A percentile compares a stretch with the other conserved stretches of the same genome.
These are phyloP conservation scores for Betula pendula DNA, from an alignment of 306 rosid genomes.

Conservation along the genomic window DNA sequence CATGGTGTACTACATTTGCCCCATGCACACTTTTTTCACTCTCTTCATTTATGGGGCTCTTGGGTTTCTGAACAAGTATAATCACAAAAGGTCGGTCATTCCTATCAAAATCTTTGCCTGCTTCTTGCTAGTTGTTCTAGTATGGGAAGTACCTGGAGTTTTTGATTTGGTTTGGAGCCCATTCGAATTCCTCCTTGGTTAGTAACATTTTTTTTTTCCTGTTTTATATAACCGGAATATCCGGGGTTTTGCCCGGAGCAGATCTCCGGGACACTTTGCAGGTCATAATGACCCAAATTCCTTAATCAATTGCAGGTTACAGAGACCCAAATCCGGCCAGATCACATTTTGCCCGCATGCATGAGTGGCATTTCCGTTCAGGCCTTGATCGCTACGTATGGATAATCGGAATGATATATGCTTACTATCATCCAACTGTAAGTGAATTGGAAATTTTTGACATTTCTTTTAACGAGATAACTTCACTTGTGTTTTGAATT, in stretches of 20 bases:
- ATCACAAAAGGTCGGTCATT: slow-evolving; percentile 71
- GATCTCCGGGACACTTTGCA: not conserved
- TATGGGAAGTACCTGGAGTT: slow-evolving; percentile 96
- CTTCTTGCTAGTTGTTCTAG: slow-evolving; percentile 71
- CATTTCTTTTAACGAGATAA: too few species aligned
- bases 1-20: slow-evolving; percentile 92
- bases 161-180: slow-evolving; percentile 90
- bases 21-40: slow-evolving; percentile 98
- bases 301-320: slow-evolving; percentile 52
- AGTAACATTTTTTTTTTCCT: slow-evolving; percentile 21
- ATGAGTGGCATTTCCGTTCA: slow-evolving; percentile 94
- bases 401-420: slow-evolving; percentile 96
- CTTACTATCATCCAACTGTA: slow-evolving; percentile 92
- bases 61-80: slow-evolving; percentile 74
- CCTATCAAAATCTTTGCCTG: slow-evolving; percentile 61
- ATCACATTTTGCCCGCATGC: slow-evolving; percentile 59
- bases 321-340: slow-evolving; percentile 63
- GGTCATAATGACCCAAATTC: slow-evolving; percentile 32
- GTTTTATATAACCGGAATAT: too few species aligned
- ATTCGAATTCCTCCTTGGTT: slow-evolving; percentile 74
- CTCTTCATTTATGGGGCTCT: slow-evolving; percentile 87
- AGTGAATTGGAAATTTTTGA: too few species aligned
- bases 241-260: too few species aligned
- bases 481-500: too few species aligned
- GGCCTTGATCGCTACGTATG: slow-evolving; percentile 98